Percentiles rank a stretch among this genome's conserved stretches.
Evolutionary conservation across 495 filamentous ascomycete genomes (phyloP).

Genomic region (Tuber borchii): DNA sequence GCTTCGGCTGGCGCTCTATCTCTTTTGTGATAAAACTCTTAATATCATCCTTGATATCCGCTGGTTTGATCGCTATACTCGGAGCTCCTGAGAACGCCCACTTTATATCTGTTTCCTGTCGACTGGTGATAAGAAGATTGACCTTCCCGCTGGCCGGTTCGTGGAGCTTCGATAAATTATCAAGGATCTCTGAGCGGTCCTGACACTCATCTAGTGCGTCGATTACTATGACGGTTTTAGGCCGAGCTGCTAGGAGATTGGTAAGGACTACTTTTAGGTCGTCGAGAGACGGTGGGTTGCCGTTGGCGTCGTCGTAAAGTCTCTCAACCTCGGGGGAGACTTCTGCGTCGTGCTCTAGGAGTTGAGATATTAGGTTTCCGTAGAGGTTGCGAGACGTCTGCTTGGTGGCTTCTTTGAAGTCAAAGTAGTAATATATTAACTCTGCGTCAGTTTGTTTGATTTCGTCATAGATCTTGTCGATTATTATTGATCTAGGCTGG

Average conservation of each 20-base stretch:
- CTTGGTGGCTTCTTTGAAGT: slow-evolving; percentile 15
- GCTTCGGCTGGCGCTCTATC: background rate
- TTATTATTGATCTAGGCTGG: slow-evolving; percentile 13
- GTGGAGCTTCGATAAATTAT: background rate
- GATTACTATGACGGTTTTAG: background rate
- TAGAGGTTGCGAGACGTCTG: slow-evolving; percentile 3
- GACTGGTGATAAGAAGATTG: slow-evolving; percentile 11
- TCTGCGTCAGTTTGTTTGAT: background rate
- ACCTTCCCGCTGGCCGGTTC: background rate
- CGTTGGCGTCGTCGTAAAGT: slow-evolving; percentile 8
- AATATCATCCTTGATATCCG: slow-evolving; percentile 17
- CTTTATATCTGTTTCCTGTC: slow-evolving; percentile 17
- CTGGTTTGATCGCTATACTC: slow-evolving; percentile 16
- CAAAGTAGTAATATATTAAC: slow-evolving; percentile 17
- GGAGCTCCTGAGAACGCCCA: slow-evolving; percentile 1
- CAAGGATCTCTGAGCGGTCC: background rate
- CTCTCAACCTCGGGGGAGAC: slow-evolving; percentile 12
- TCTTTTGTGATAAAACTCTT: slow-evolving; percentile 12
- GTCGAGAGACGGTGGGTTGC: slow-evolving; percentile 3
- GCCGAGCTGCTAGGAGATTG: slow-evolving; percentile 8
- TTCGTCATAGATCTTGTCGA: slow-evolving; percentile 15
- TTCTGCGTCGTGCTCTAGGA: slow-evolving; percentile 7
- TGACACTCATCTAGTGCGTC: background rate
- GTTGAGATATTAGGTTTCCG: slow-evolving; percentile 17
- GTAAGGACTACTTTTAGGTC: slow-evolving; percentile 17